Conservation (phyloP, 106 monocot species). For the Dendrobium chrysotoxum region DNA sequence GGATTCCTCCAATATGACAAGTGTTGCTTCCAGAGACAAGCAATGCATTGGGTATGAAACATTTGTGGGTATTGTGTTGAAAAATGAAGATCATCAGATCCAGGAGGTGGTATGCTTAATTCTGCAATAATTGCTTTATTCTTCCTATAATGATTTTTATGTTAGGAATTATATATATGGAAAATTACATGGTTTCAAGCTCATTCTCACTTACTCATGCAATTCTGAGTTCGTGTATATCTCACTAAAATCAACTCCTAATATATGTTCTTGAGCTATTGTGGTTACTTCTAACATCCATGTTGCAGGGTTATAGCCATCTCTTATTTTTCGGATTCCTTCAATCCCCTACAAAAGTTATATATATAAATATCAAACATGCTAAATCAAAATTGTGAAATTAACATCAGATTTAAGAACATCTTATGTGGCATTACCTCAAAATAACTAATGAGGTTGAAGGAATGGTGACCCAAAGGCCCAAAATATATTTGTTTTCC, state of each 20-base stretch:
- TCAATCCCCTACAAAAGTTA: background rate
- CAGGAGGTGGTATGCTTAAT: background rate
- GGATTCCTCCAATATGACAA: conserved; percentile 26
- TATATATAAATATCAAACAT: background rate
- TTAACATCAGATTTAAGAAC: background rate
- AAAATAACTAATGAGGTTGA: background rate
- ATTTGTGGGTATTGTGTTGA: background rate
- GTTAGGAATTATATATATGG: background rate
- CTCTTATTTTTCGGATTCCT: background rate
- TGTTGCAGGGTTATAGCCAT: background rate
- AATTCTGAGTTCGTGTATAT: conserved; percentile 1
- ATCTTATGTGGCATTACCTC: background rate
- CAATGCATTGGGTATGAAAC: conserved; percentile 16
- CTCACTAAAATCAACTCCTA: background rate
- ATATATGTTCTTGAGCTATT: background rate
- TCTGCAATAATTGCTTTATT: background rate
- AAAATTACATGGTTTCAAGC: background rate
- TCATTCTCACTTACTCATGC: background rate
- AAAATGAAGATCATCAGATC: background rate
- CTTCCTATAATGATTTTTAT: background rate
- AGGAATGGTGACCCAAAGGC: background rate
- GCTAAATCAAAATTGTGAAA: background rate
- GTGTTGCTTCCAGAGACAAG: conserved; percentile 29
- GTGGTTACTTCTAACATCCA: background rate
- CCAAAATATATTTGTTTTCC: background rate